Base-by-base conservation (phyloP, 1,284 basidiomycete species). In the Xerocomus amazonicus region DNA sequence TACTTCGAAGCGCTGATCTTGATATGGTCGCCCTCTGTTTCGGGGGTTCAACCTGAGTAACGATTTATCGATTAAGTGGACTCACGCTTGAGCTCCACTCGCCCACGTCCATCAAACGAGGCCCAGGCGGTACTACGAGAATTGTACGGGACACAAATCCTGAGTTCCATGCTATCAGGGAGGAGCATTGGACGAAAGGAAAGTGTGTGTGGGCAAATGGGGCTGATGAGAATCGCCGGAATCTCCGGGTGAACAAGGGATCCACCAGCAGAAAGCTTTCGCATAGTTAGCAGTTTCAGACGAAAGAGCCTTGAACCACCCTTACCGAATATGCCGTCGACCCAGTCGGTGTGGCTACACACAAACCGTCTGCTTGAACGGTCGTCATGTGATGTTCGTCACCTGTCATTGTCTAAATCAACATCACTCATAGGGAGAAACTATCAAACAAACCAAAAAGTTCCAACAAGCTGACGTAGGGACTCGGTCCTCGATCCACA, bases 331-430 rank as follows among this genome's bases (percentile, higher is more conserved):
- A 99, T 4, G 97, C 97, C 3, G 97, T 99, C 0, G 96, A 98
- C 9, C 96, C 96, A 0, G 96, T 99, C 2, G 96, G 96, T 0
- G 96, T 99, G 2, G 97, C 90, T 13, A 99, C 89, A 29, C 91
- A 95, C 26, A 99, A 74, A 3, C 97, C 97, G 65, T 99, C 97
- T 0, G 96, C 97, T 72, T 99, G 97, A 1, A 98, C 97, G 0
- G 97, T 99, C 1, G 97, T 99, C 80, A 99, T 87, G 73, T 99
- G 97, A 68, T 98, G 92, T 60, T 99, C 96, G 63, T 99, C 97
- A 53, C 93, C 94, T 97, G 27, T 48, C 9, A 28, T 29, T 42
- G 44, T 39, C 7, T n/a, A 33, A 41, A 61, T 51, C 45, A 58
- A 42, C 5, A 28, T 23, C 3, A 45, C 41, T 33, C 27, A 35